Conservation (phyloP, 148 eudicot genomes). For the Nepenthes gracilis region DNA sequence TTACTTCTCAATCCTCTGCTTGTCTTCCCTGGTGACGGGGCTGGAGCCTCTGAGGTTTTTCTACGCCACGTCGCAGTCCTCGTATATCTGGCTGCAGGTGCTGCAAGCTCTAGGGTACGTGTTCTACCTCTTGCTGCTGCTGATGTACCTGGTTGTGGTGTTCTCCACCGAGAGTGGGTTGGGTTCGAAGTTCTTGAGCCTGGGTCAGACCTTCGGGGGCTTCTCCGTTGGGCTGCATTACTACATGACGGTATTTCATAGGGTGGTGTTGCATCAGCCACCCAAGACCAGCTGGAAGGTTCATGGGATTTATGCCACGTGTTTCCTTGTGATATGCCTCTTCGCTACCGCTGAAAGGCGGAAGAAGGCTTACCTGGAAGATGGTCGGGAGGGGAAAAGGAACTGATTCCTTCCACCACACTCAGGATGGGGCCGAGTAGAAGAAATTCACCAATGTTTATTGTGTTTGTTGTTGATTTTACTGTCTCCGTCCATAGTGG, state of each 20-base stretch:
- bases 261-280: conserved; percentile 66
- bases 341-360: conserved; percentile 58
- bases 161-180: conserved; percentile 57
- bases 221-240: conserved; percentile 86
- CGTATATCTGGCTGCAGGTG: conserved; percentile 66
- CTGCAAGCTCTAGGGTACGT: conserved; percentile 70
- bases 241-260: conserved; percentile 78
- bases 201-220: conserved; percentile 79
- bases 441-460: too few species aligned
- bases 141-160: conserved; percentile 68
- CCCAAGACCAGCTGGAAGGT: conserved; percentile 81
- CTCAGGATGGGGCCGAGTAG: too few species aligned
- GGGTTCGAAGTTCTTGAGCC: conserved; percentile 55
- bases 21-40: conserved; percentile 60
- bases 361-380: conserved; percentile 71
- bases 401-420: conserved; percentile 13
- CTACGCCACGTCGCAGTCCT: conserved; percentile 67
- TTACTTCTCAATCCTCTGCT: conserved; percentile 64
- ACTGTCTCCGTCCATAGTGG: too few species aligned
- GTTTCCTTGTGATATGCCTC: conserved; percentile 73
- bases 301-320: conserved; percentile 81
- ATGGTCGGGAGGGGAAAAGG: conserved; percentile 70
- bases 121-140: conserved; percentile 44
- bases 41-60: conserved; percentile 74
- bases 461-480: too few species aligned